Base-by-base conservation (phyloP, 2,329 filamentous ascomycete species). In the Colletotrichum zoysiae region DNA sequence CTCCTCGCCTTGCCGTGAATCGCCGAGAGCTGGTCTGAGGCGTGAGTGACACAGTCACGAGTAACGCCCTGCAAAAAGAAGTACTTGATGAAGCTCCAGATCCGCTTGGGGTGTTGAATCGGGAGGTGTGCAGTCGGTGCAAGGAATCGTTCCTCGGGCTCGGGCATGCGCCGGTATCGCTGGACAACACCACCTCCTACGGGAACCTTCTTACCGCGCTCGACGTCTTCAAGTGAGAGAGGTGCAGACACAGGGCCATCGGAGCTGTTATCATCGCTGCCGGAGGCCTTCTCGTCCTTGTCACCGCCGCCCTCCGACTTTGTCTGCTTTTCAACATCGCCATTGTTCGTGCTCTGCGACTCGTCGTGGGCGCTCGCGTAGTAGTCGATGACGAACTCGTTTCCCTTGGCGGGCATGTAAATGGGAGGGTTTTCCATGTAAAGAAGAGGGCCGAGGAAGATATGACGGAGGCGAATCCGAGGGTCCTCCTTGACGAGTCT, bases 141-240 rank as follows among this genome's bases (percentile, higher is more conserved):
- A 20, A 74, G 75, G 42, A 71, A 75, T 4, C 74, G 72, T 38
- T 76, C 76, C 6, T 78, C 78, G 5, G 80, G 81, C 70, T 83
- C 79, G 73, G 84, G 82, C 20, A 78, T 77, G 51, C 83, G 78
- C 48, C 81, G 80, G 73, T 85, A 83, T 44, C 81, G 79, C 77
- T 79, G 3, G 79, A 78, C 70, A 82, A 64, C n/a, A 26, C 26
- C 55, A n/a, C 42, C 26, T 4, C 12, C 26, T 7, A 35, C 33
- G 12, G 42, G 50, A 3, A n/a, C 16, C 1, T n/a, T 59, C 58
- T 78, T 14, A 84, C 82, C 59, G 69, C 81, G 68, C 79, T 76
- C 8, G 84, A 80, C 16, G 79, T 76, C 35, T 81, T 74, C 73
- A n/a, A 67, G 70, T 3, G 69, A 71, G 20, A 71, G 30, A 1